These are phyloP conservation scores for Paramecium octaurelia DNA, from an alignment of 73 alveolate species.

Conservation along the genomic window DNA sequence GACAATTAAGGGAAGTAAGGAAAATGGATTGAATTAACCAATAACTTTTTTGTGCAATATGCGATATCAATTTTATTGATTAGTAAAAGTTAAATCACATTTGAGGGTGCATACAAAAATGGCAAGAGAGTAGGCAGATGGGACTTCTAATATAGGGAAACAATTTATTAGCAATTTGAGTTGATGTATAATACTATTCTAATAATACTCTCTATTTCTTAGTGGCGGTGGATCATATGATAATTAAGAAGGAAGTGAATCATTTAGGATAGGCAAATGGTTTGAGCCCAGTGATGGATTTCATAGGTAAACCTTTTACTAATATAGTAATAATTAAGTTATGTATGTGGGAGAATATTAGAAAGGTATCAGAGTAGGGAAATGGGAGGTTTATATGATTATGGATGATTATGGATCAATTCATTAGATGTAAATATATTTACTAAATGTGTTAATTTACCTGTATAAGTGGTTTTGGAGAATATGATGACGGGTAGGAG, in stretches of 20 bases:
- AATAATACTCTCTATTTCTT: too few species aligned
- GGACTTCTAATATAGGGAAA: background rate
- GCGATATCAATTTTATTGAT: too few species aligned
- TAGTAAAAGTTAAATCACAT: background rate
- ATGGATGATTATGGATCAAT: background rate
- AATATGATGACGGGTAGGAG: background rate
- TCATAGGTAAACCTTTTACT: background rate
- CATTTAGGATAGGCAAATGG: background rate
- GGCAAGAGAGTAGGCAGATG: background rate
- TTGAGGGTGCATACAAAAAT: background rate
- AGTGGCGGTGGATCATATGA: background rate
- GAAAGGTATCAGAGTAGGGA: background rate
- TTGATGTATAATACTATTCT: background rate
- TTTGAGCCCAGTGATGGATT: background rate
- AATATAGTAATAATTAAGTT: background rate
- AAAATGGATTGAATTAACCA: background rate
- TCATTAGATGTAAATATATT: background rate
- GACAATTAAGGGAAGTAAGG: background rate
- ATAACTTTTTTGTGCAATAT: background rate
- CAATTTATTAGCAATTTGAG: too few species aligned
- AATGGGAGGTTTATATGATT: background rate
- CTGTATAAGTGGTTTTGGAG: background rate
- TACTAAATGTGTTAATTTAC: too few species aligned
- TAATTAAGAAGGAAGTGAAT: background rate
- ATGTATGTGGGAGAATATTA: background rate